Percentiles rank a stretch among this genome's conserved stretches.
Evolutionary conservation across 2,329 filamentous ascomycete genomes (phyloP).

Genomic region (Aspergillus neoniger): DNA sequence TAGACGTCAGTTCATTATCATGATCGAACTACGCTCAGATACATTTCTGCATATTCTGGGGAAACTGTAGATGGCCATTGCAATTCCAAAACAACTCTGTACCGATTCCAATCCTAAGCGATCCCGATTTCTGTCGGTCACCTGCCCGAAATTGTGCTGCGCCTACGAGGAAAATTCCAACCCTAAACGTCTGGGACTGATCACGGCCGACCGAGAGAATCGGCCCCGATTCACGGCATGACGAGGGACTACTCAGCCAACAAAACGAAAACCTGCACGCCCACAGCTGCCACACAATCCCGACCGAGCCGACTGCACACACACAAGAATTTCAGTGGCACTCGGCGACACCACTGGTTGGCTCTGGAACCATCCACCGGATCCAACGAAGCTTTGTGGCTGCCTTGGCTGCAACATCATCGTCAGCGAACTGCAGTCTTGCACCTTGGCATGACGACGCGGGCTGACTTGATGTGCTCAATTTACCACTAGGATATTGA

Average conservation of each 20-base stretch:
- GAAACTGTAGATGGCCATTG: not conserved
- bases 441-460: constrained; percentile 3
- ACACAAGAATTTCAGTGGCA: constrained; percentile 5
- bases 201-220: constrained; percentile 7
- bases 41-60: not conserved
- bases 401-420: constrained; percentile 5
- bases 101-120: not conserved
- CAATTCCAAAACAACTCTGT: not conserved
- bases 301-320: constrained; percentile 18
- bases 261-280: not conserved
- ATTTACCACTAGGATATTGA: not conserved
- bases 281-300: not conserved
- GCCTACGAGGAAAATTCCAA: not conserved
- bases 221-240: constrained; percentile 11
- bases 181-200: not conserved
- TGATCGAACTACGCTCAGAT: not conserved
- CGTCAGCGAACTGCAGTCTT: not conserved
- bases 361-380: constrained; percentile 13
- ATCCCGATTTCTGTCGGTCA: not conserved
- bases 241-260: not conserved
- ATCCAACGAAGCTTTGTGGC: constrained; percentile 14
- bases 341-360: constrained; percentile 5
- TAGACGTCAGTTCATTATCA: constrained; percentile 5
- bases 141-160: not conserved
- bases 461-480: not conserved